Base-by-base conservation (phyloP, 2,329 filamentous ascomycete species). In the Pseudogymnoascus sp. region DNA sequence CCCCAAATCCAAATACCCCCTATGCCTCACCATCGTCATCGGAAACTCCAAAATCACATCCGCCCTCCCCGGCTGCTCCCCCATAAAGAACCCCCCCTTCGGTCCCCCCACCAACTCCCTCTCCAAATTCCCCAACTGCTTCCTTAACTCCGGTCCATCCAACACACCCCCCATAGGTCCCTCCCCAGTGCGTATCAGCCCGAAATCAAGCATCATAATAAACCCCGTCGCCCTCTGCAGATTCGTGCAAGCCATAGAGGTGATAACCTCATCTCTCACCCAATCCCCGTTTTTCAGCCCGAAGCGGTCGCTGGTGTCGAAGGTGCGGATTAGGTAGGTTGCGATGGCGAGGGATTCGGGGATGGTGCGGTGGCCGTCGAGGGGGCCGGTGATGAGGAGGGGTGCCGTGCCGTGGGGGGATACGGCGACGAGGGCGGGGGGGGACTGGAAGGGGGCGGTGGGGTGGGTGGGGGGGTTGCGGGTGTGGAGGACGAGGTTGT, bases 341-440 rank as follows among this genome's bases (percentile, higher is more conserved):
- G 68, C 67, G 21, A 76, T 74, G 13, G 71, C 70, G 19, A 68
- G 62, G n/a, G 68, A 69, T 64, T 76, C 74, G n/a, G 70, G 67
- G 37, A 76, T 68, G 6, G 68, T 62, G 28, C 69, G 63, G 48
- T 54, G 5, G 2, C 70, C 71, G 37, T 71, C 70, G 8, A 4
- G 3, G 7, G 48, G 14, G n/a, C 66, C 65, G 21, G 72, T 72
- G 43, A 72, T 68, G 68, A 97, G 78, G 51, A 92, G 78, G 0
- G 93, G 93, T 0, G 90, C 91, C 74, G 96, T 96, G 68, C 93
- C 93, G 2, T 96, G 81, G 0, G 90, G 89, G 71, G 96, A 90
- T 28, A 96, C 78, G 70, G 88, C 85, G 19, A 61, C 25, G 51
- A 96, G 82, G 71, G 90, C 88, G 0, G 85, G 79, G 1, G 91